Evolutionary conservation across 257 asterid genomes (phyloP).

Genomic region (Verbascum thapsus): DNA sequence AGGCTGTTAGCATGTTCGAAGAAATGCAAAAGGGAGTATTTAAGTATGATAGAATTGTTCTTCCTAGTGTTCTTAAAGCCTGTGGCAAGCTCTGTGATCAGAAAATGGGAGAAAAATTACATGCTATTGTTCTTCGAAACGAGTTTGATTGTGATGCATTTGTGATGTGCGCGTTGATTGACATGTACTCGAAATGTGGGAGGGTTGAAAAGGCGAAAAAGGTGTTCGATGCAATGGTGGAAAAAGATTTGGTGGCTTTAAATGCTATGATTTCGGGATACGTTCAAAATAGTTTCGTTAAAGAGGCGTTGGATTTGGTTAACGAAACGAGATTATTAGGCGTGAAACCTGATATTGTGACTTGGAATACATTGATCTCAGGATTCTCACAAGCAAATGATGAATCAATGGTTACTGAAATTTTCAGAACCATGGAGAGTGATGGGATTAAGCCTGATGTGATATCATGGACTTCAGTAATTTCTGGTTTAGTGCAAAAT

Average conservation of each 20-base stretch:
- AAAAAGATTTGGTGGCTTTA: slow-evolving; percentile 54
- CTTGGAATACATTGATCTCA: slow-evolving; percentile 67
- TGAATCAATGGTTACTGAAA: slow-evolving; percentile 36
- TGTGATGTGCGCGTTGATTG: slow-evolving; percentile 58
- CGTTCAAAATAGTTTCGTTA: slow-evolving; percentile 41
- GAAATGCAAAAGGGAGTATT: slow-evolving; percentile 47
- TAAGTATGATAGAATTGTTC: slow-evolving; percentile 43
- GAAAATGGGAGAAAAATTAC: slow-evolving; percentile 51
- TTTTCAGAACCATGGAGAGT: slow-evolving; percentile 42
- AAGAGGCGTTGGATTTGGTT: slow-evolving; percentile 46
- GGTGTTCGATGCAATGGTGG: slow-evolving; percentile 52
- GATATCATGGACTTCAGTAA: slow-evolving; percentile 69
- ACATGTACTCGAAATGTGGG: slow-evolving; percentile 67
- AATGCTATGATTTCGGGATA: slow-evolving; percentile 72
- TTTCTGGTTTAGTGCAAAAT: slow-evolving; percentile 72
- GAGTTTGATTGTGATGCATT: slow-evolving; percentile 51
- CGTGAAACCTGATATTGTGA: slow-evolving; percentile 52
- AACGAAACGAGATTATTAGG: slow-evolving; percentile 48
- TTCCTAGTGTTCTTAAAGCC: slow-evolving; percentile 77
- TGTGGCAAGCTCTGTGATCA: slow-evolving; percentile 64
- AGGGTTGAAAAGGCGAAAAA: slow-evolving; percentile 46
- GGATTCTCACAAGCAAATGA: slow-evolving; percentile 70
- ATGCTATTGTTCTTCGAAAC: slow-evolving; percentile 46
- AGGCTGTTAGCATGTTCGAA: slow-evolving; percentile 45
- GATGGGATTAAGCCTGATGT: slow-evolving; percentile 62